Percentiles rank a stretch among this genome's conserved stretches.
phyloP scores from a whole-genome alignment of 495 filamentous ascomycete genomes.

The Cercophora newfieldiana region DNA sequence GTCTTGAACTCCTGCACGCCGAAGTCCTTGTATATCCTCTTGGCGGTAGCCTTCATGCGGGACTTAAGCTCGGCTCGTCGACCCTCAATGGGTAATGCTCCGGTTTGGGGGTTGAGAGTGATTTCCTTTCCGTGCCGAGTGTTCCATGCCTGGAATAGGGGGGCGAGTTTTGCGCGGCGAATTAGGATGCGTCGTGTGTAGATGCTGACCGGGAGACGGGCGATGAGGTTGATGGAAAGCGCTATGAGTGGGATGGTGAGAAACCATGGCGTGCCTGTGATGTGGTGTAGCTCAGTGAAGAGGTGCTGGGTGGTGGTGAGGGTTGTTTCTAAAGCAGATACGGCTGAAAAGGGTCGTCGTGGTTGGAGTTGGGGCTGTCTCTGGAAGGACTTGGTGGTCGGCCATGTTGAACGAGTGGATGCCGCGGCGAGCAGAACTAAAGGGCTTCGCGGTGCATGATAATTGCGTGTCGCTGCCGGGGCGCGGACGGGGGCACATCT shows the following conservation, averaged over 20 bases:
- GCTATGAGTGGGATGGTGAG: slow-evolving; percentile 70
- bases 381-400: background rate
- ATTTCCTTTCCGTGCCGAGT: slow-evolving; percentile 34
- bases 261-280: slow-evolving; percentile 67
- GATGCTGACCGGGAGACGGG: slow-evolving; percentile 60
- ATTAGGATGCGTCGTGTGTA: slow-evolving; percentile 49
- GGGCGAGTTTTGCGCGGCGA: slow-evolving; percentile 47
- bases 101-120: slow-evolving; percentile 16
- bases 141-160: slow-evolving; percentile 54
- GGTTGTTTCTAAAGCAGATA: slow-evolving; percentile 42
- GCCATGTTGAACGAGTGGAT: background rate
- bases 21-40: slow-evolving; percentile 45
- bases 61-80: slow-evolving; percentile 22
- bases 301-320: slow-evolving; percentile 54
- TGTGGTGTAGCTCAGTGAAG: slow-evolving; percentile 61
- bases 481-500: background rate
- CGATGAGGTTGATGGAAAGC: slow-evolving; percentile 56
- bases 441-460: background rate
- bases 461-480: background rate
- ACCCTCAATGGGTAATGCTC: background rate
- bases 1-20: slow-evolving; percentile 54
- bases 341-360: background rate
- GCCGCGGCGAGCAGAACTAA: background rate
- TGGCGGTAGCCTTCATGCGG: slow-evolving; percentile 33
- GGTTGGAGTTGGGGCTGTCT: background rate